Evolutionary conservation across 139 green algal species (phyloP).

Genomic region (Pleodorina starrii): DNA sequence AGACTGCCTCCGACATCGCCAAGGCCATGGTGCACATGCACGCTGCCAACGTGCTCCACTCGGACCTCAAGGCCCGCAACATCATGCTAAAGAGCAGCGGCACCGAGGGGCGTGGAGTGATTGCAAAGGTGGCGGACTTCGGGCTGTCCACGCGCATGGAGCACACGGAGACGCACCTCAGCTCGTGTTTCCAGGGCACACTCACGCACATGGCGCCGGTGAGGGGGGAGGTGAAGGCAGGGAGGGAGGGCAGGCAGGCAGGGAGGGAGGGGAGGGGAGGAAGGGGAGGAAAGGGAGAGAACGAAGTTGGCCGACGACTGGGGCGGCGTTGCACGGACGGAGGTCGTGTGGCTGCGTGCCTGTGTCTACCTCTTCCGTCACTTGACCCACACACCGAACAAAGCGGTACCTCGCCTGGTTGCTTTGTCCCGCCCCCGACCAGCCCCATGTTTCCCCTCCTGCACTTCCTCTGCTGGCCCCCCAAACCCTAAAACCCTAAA

Average conservation of each 20-base stretch:
- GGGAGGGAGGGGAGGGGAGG: not conserved
- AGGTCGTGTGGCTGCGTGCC: too few relatives aligned
- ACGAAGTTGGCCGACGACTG: too few relatives aligned
- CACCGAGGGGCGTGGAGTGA: constrained; percentile 40
- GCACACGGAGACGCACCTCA: constrained; percentile 57
- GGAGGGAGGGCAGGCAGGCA: not conserved
- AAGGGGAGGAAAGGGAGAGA: not conserved
- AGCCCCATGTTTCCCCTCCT: not conserved
- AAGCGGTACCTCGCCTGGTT: too few relatives aligned
- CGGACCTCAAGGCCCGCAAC: constrained; percentile 58
- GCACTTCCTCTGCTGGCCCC: not conserved
- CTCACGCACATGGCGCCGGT: constrained; percentile 63
- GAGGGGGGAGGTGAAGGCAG: not conserved
- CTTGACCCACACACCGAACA: too few relatives aligned
- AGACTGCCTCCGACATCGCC: constrained; percentile 68
- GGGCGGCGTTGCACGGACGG: too few relatives aligned
- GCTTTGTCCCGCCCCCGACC: too few relatives aligned
- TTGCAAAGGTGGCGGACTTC: constrained; percentile 67
- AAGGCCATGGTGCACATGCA: constrained; percentile 74
- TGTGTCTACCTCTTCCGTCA: too few relatives aligned
- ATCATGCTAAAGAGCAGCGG: constrained; percentile 55
- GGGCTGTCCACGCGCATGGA: constrained; percentile 61
- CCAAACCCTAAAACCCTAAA: not conserved
- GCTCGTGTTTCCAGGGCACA: constrained; percentile 62
- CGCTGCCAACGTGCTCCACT: constrained; percentile 62